Base-by-base conservation (phyloP, 257 asterid genomes). In the Fraxinus anomala region DNA sequence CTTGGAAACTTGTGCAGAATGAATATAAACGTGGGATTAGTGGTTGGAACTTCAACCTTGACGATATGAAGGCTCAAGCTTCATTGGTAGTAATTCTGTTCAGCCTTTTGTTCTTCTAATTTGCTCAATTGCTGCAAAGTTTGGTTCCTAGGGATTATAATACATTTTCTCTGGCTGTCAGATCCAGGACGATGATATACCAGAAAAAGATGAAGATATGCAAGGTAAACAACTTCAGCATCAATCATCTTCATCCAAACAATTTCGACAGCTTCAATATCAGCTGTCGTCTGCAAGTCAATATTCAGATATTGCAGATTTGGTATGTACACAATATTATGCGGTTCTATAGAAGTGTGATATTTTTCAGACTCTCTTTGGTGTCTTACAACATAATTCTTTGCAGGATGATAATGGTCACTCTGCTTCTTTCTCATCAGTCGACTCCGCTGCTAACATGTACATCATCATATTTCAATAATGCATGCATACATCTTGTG, bases 11-110 rank as follows among this genome's bases (percentile, higher is more conserved):
- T 84, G 73, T 73, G 79, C 90, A 90, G 95, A 88, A 87, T 73
- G 95, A 90, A 76, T 90, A 90, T 75, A 90, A 87, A 75, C 89
- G 92, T 39, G 95, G 91, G 77, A 88, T 90, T 73, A 90, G 95
- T 79, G 82, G 91, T 69, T 90, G 95, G 95, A 84, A 90, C 79
- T 90, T 90, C 80, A 83, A 90, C 82, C 87, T 90, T 81, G 92
- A 90, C 21, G 92, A 90, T 83, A 61, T 88, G 84, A 90, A 88
- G 85, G 91, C 89, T 40, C 92, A 90, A 81, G 95, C 95, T 75
- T 83, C 91, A 65, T 80, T 87, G 90, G 95, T 90, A 87, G 33
- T 21, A 74, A 49, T 59, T 81, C 39, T 66, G 65, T 40, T 75
- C 79, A 26, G 49, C 33, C 36, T 28, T 73, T 36, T 44, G 44